These are phyloP conservation scores for Rubia tinctorum DNA, from an alignment of 305 asterid species.

Conservation along the genomic window DNA sequence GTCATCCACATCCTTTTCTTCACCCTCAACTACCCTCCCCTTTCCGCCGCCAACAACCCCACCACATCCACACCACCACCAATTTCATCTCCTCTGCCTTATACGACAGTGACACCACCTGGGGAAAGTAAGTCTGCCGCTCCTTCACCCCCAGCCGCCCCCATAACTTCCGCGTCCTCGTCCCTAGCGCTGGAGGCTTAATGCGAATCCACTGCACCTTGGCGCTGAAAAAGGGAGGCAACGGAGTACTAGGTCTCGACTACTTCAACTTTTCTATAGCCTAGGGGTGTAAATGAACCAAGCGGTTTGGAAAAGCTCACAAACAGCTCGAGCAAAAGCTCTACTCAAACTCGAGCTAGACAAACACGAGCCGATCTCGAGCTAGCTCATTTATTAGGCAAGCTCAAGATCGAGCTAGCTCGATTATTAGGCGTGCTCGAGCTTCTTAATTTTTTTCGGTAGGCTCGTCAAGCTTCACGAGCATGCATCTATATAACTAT, in stretches of 20 bases:
- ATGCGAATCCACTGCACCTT: conserved; percentile 81
- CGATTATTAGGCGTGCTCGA: no score
- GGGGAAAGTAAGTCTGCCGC: conserved; percentile 83
- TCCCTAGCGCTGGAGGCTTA: conserved; percentile 89
- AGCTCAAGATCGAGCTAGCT: no score
- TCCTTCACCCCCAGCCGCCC: conserved; percentile 80
- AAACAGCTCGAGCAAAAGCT: no score
- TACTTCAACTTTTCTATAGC: conserved; percentile 83
- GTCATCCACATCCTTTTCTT: conserved; percentile 68
- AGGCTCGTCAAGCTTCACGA: no score
- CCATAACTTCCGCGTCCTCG: conserved; percentile 68
- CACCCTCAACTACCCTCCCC: conserved; percentile 65
- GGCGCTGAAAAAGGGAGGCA: conserved; percentile 76
- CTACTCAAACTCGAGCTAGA: no score
- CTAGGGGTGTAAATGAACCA: no score
- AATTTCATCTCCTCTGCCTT: conserved; percentile 64
- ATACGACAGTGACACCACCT: conserved; percentile 61
- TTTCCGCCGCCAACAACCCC: conserved; percentile 29
- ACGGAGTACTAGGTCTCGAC: conserved; percentile 80
- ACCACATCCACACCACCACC: conserved; percentile 44
- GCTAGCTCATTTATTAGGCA: no score
- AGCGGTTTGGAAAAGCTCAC: no score
- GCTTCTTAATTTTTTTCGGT: no score
- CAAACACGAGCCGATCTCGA: no score
- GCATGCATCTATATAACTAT: no score